Conservation (phyloP, 306 rosid genomes). For the Castanospermum australe region DNA sequence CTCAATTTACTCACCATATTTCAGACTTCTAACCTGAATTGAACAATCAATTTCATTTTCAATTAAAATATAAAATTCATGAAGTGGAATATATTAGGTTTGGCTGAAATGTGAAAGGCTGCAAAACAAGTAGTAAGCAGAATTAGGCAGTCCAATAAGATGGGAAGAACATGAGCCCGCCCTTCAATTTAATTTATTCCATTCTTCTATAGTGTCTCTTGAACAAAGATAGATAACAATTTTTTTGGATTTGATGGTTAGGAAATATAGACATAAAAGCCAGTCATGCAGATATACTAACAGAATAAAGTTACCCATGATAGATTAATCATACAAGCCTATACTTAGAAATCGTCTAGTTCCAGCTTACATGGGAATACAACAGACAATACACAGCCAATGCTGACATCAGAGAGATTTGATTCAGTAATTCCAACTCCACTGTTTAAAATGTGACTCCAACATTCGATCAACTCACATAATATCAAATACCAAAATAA, state of each 20-base stretch:
- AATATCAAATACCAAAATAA: background rate
- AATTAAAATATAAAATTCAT: background rate
- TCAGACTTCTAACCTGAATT: slow-evolving; percentile 3
- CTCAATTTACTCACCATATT: background rate
- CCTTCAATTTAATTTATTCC: background rate
- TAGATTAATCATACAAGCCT: background rate
- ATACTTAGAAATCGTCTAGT: background rate
- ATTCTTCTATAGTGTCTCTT: background rate
- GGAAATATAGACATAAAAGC: background rate
- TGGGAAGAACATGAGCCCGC: background rate
- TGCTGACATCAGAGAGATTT: background rate
- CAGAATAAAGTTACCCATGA: background rate
- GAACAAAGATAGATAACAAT: background rate
- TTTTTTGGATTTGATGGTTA: background rate
- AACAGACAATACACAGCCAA: background rate
- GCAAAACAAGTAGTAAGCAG: background rate
- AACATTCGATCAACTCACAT: background rate
- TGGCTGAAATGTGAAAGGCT: background rate
- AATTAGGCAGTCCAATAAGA: background rate
- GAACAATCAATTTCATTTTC: background rate
- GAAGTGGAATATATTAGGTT: background rate
- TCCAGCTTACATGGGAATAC: background rate
- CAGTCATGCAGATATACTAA: background rate
- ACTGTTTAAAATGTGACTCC: background rate
- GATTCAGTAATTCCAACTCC: background rate